Conservation (phyloP, 1,284 basidiomycete genomes). For the Leccinum holopus region DNA sequence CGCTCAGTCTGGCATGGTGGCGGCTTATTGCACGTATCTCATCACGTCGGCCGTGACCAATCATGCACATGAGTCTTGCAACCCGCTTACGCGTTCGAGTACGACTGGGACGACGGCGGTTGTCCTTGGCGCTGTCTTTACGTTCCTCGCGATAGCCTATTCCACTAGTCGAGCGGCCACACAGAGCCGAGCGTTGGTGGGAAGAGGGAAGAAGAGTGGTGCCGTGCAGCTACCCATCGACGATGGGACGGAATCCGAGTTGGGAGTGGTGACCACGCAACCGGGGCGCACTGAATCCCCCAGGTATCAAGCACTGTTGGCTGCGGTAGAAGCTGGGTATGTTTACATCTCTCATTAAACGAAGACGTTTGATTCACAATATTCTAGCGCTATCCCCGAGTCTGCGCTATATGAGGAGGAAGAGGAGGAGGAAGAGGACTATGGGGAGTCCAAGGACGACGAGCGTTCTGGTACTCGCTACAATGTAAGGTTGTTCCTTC, state of each 20-base stretch:
- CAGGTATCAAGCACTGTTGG: slow-evolving; percentile 91
- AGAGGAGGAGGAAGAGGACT: slow-evolving; percentile 57
- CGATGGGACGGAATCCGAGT: slow-evolving; percentile 57
- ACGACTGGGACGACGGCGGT: slow-evolving; percentile 86
- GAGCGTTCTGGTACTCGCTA: slow-evolving; percentile 80
- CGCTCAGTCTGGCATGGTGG: slow-evolving; percentile 95
- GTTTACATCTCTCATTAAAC: not conserved
- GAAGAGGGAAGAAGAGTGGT: slow-evolving; percentile 62
- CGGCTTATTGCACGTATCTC: slow-evolving; percentile 96
- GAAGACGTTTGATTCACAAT: not conserved
- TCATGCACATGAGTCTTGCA: slow-evolving; percentile 82
- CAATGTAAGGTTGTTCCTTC: not conserved
- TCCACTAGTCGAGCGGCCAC: slow-evolving; percentile 96
- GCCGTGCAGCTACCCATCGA: slow-evolving; percentile 62
- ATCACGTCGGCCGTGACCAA: slow-evolving; percentile 94
- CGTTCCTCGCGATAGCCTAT: slow-evolving; percentile 97
- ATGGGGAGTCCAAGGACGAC: slow-evolving; percentile 83
- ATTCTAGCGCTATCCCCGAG: slow-evolving; percentile 80
- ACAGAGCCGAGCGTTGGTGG: slow-evolving; percentile 87
- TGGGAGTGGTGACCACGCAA: slow-evolving; percentile 80
- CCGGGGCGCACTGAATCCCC: slow-evolving; percentile 86
- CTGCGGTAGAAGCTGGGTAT: slow-evolving; percentile 94
- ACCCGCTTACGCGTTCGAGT: slow-evolving; percentile 74
- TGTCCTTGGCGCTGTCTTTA: slow-evolving; percentile 91
- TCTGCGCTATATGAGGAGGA: slow-evolving; percentile 89